Base-by-base conservation (phyloP, 768 basidiomycete genomes). In the Panaeolus cyanescens region DNA sequence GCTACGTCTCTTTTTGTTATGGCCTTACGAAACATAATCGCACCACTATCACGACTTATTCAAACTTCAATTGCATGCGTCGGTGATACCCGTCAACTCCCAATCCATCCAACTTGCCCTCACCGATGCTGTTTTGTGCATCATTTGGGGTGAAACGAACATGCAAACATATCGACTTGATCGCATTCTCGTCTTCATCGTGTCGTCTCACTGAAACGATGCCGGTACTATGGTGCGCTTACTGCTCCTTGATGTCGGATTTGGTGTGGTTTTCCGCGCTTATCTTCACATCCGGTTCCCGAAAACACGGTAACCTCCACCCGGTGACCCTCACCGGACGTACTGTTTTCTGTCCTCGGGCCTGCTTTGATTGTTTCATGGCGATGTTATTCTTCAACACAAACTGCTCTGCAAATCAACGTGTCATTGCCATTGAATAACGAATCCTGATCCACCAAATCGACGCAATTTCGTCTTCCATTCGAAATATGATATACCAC, bases 211-310 rank as follows among this genome's bases (percentile, higher is more conserved):
- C 25, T 28, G 25, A 50, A 25, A 22, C 25, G 45, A 28, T 50
- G 45, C 45, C 25, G 5, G 25, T 50, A 28, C 37, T 39, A 39
- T 13, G n/a, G 10, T 28, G 45, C 45, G 25, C 45, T n/a, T 28
- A 28, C 15, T 8, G 9, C 25, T 13, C 45, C 25, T 50, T 8
- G 45, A 28, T 50, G 13, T 10, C 45, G 17, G 30, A 10, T 10
- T 28, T 28, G 25, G 9, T 28, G 30, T 28, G 12, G n/a, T 28
- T 28, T 15, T 50, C 45, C 45, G 45, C 45, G 45, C 45, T 50
- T 50, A 30, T 59, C 34, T 54, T 37, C 56, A 34, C 63, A 34
- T 40, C 39, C 59, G 60, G 60, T 61, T 65, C 61, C 63, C 63
- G 58, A 28, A 25, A 25, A 10, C 28, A 30, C 50, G 22, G 30